Evolutionary conservation across 1,284 basidiomycete genomes (phyloP), one percentile per base, ranked within the genome.

Genomic region (Apiotrichum gamsii): DNA sequence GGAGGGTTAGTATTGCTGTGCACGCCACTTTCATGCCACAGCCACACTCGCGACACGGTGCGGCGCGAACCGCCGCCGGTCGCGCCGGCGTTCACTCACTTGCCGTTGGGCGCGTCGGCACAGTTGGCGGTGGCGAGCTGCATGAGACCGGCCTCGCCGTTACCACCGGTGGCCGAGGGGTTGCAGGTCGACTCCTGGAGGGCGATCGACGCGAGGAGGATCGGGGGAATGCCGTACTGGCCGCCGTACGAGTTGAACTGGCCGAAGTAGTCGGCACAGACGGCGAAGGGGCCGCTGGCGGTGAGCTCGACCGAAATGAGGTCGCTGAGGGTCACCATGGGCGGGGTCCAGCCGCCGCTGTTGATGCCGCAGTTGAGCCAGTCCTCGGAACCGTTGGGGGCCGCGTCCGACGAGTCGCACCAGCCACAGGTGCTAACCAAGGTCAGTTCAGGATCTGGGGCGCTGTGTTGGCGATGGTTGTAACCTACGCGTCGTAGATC

Each of bases 61-160:
- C 8, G 25, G n/a, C n/a, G n/a, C n/a, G 3, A 20, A 31, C 8
- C 30, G n/a, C 30, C 11, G 13, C 11, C 4, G 30, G 8, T 8
- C 30, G 13, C 30, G 5, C 6, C 6, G 5, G 30, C 13, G 8
- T 5, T 35, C 10, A 37, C 35, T 37, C 21, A 24, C 34, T 58
- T 62, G 50, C 78, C 79, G 14, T 71, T 72, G 3, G 83, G 81
- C 0, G 82, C 82, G 47, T 74, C 79, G 35, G 67, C 76, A 61
- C 88, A 93, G 71, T 91, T 91, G 58, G 86, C 85, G 38, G 73
- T 64, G 13, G 84, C 85, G 59, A 90, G 77, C 70, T 91, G 88
- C 87, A 91, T 90, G 45, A 78, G 55, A 34, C 88, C 90, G 59
- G 85, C 82, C 65, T 90, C 89, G 45, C 87, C 85, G 13, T 76